Base-by-base conservation (phyloP, 2,329 filamentous ascomycete species). In the Phyllosticta citrichinensis region DNA sequence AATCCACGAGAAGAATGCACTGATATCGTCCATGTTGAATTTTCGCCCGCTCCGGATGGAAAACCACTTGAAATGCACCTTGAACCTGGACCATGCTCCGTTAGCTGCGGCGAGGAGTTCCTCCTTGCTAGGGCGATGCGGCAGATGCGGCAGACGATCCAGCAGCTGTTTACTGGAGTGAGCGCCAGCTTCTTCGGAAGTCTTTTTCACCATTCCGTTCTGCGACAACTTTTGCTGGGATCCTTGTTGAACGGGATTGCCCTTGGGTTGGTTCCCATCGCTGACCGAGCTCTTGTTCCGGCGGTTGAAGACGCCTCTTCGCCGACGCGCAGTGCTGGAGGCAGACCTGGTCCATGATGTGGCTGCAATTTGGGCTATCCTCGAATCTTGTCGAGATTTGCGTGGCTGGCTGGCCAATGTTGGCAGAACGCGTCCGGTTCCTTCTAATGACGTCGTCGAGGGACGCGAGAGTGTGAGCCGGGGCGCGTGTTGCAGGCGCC, bases 1-100 rank as follows among this genome's bases (percentile, higher is more conserved):
- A 64, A 99, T 88, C 93, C 93, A 97, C 2, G 94, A 97, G 58
- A 91, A 85, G 64, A 99, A 93, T 3, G 94, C 94, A 54, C 91
- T 89, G 80, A 96, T 97, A 76, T 99, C 94, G 73, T 99, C 94
- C 22, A 87, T 83, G 73, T 96, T 99, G 84, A 94, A 99, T 0
- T 94, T 94, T 47, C 94, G 83, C 73, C 89, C 89, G 71, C 92
- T 96, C 70, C 92, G 82, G 68, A 99, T 99, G 2, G 94, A 95
- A 68, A 94, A 87, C 94, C 94, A 99, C 75, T 99, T 99, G 78
- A 97, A 95, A 51, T 91, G 87, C 24, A 97, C 89, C 70, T 88
- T 91, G 53, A 97, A 75, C 56, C 94, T 84, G 64, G 95, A 87
- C 86, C 91, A 94, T 73, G 97, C 97, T 1, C 92, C 92, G 22